phyloP scores from a whole-genome alignment of 805 yeast species.

The Huiozyma naganishii region DNA sequence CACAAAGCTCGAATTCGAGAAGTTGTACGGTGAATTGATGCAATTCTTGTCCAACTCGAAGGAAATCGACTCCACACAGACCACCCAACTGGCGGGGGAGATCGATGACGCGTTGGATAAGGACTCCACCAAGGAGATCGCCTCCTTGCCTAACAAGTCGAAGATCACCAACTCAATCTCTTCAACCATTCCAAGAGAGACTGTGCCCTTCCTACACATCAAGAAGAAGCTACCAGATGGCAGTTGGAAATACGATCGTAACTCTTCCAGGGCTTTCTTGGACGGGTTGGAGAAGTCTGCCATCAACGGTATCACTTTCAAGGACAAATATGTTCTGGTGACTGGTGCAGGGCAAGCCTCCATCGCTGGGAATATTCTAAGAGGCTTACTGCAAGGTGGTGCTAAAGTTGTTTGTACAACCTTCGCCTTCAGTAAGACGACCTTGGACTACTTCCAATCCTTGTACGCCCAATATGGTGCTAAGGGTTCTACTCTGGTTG shows the following conservation, averaged over 20 bases:
- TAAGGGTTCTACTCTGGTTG: conserved; percentile 80
- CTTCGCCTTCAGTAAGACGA: conserved; percentile 85
- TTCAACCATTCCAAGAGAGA: conserved; percentile 62
- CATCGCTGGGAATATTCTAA: conserved; percentile 93
- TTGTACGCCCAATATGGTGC: conserved; percentile 91
- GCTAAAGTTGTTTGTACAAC: conserved; percentile 96
- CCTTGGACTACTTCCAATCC: conserved; percentile 90
- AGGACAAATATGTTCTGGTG: conserved; percentile 77
- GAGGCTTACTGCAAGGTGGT: conserved; percentile 94
- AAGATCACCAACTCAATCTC: conserved; percentile 67
- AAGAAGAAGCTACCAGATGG: conserved; percentile 67
- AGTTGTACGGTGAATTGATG: conserved; percentile 58
- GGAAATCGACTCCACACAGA: conserved; percentile 59
- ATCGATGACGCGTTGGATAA: conserved; percentile 40
- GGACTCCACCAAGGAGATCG: conserved; percentile 65
- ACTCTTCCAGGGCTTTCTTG: conserved; percentile 65
- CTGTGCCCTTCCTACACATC: conserved; percentile 89
- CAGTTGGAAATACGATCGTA: conserved; percentile 75
- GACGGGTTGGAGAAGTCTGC: conserved; percentile 92
- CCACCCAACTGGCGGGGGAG: conserved; percentile 45
- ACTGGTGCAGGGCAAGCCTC: conserved; percentile 99
- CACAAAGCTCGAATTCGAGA: conserved; percentile 61
- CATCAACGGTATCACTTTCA: conserved; percentile 83
- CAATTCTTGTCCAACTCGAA: conserved; percentile 56
- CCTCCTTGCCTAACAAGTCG: conserved; percentile 67